Evolutionary conservation across 257 asterid genomes (phyloP).

Genomic region (Nyctanthes arbortristis): DNA sequence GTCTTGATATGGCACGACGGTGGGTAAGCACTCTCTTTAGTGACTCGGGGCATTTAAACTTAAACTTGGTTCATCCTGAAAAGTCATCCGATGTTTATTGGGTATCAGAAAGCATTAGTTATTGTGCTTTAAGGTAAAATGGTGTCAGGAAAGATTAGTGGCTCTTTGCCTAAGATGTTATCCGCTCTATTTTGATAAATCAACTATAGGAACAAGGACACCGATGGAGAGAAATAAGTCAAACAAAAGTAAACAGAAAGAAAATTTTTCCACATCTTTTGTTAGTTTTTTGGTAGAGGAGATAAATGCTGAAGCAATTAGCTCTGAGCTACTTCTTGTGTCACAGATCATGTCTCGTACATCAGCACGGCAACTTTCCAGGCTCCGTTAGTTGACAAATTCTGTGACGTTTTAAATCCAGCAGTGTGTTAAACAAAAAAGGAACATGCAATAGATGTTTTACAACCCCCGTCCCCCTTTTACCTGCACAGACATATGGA

Average conservation of each 20-base stretch:
- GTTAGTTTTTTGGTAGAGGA: background rate
- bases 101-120: background rate
- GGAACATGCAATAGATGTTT: no score
- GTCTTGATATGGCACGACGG: constrained; percentile 83
- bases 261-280: background rate
- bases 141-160: background rate
- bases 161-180: background rate
- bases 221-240: background rate
- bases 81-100: background rate
- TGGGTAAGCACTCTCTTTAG: constrained; percentile 79
- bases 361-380: background rate
- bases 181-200: background rate
- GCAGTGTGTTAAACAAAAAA: background rate
- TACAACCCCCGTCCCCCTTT: no score
- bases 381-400: background rate
- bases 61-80: background rate
- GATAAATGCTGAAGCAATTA: background rate
- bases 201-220: background rate
- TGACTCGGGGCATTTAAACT: constrained; percentile 22
- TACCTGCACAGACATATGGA: background rate
- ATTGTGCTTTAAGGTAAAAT: background rate
- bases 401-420: background rate
- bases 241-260: background rate
- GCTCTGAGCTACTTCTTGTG: background rate
- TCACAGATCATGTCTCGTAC: background rate